A percentile compares a stretch with the other conserved stretches of the same genome.
phyloP scores from a whole-genome alignment of 2,329 filamentous ascomycete genomes.

The Ceratocystis lukuohia region DNA sequence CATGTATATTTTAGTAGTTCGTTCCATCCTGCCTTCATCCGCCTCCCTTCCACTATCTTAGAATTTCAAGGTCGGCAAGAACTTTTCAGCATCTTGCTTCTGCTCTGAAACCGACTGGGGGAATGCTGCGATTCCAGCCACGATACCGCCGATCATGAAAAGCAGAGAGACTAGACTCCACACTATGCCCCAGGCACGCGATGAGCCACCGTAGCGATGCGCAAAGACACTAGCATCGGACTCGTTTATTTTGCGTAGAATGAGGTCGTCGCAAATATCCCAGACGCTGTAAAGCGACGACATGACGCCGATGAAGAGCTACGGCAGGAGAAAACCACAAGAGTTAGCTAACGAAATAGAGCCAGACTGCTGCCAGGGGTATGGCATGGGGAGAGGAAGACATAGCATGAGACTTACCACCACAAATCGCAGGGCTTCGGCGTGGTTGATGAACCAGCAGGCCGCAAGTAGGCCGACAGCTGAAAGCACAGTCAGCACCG shows the following conservation, averaged over 20 bases:
- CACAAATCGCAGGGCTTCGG: conserved; percentile 58
- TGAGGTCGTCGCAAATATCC: conserved; percentile 76
- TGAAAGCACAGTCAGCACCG: conserved; percentile 54
- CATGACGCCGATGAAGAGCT: conserved; percentile 74
- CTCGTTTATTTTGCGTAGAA: conserved; percentile 65
- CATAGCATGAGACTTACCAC: conserved; percentile 35
- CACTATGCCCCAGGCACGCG: conserved; percentile 67
- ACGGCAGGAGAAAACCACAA: neutral
- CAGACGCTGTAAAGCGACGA: conserved; percentile 66
- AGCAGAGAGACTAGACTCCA: conserved; percentile 60
- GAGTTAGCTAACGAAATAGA: neutral
- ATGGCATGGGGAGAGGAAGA: neutral
- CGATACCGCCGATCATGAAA: conserved; percentile 59
- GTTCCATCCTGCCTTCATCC: neutral
- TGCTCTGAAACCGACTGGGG: conserved; percentile 56
- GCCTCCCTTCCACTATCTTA: neutral
- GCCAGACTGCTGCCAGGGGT: too few species aligned
- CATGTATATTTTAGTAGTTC: neutral
- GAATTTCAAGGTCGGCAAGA: conserved; percentile 37
- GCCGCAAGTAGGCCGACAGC: conserved; percentile 58
- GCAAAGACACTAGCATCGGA: conserved; percentile 72
- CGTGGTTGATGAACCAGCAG: conserved; percentile 70
- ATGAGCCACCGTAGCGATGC: conserved; percentile 63
- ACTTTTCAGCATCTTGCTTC: conserved; percentile 52
- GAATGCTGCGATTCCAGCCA: conserved; percentile 67